Conservation (phyloP, 495 filamentous ascomycete genomes). For the Ascodesmis nigricans region DNA sequence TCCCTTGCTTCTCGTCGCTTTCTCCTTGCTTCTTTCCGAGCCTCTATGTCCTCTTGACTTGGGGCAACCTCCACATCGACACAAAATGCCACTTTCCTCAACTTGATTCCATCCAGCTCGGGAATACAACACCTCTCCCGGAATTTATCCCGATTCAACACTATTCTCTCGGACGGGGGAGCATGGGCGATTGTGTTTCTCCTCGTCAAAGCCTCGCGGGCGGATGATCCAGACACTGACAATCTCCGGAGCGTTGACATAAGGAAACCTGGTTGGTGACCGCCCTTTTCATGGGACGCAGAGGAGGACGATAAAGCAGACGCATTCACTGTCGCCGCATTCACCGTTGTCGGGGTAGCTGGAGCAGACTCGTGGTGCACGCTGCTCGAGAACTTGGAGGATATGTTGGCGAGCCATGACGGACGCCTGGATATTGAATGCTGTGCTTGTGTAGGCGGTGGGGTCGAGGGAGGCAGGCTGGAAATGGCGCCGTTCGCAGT, state of each 20-base stretch:
- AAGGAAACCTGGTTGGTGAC: slow-evolving; percentile 42
- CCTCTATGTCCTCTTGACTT: slow-evolving; percentile 12
- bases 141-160: slow-evolving; percentile 66
- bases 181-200: slow-evolving; percentile 31
- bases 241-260: slow-evolving; percentile 61
- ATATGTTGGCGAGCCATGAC: slow-evolving; percentile 82
- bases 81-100: slow-evolving; percentile 76
- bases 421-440: slow-evolving; percentile 29
- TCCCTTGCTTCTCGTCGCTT: slow-evolving; percentile 10
- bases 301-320: slow-evolving; percentile 12
- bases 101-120: slow-evolving; percentile 57
- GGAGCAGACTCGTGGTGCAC: slow-evolving; percentile 25
- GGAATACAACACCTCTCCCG: slow-evolving; percentile 58
- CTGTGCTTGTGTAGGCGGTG: no score
- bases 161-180: slow-evolving; percentile 42
- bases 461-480: no score
- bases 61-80: slow-evolving; percentile 91
- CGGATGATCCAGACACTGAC: slow-evolving; percentile 41
- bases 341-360: slow-evolving; percentile 7
- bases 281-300: slow-evolving; percentile 28
- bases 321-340: not conserved
- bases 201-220: slow-evolving; percentile 22
- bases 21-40: slow-evolving; percentile 7
- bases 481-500: no score
- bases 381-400: slow-evolving; percentile 68